These are phyloP conservation scores for Colletotrichum higginsianum DNA, from an alignment of 2,329 filamentous ascomycete species.

Conservation along the genomic window DNA sequence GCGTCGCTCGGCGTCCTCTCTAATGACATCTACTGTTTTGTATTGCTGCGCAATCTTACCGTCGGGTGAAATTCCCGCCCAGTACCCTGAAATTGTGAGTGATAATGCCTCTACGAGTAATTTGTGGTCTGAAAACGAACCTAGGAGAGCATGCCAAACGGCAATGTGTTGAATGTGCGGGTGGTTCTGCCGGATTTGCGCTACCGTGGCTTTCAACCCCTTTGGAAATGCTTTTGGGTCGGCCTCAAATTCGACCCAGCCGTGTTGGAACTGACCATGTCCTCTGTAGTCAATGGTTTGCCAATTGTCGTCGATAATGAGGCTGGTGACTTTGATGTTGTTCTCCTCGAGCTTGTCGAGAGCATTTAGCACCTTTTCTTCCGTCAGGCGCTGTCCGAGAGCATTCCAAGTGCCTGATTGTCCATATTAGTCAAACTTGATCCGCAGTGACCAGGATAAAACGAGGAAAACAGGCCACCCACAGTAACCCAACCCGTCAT, in stretches of 20 bases:
- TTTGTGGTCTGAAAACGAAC: conserved; percentile 37
- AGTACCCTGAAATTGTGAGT: conserved; percentile 72
- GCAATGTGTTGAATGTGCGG: conserved; percentile 85
- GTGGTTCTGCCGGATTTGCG: conserved; percentile 77
- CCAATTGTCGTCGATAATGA: conserved; percentile 99
- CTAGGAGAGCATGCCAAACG: conserved; percentile 91
- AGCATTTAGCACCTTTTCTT: conserved; percentile 83
- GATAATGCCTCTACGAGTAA: conserved; percentile 45
- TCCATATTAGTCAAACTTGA: conserved; percentile 24
- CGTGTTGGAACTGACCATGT: conserved; percentile 68
- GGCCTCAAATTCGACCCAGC: conserved; percentile 90
- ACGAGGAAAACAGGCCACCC: conserved; percentile 46
- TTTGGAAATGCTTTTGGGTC: conserved; percentile 83
- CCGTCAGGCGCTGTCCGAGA: conserved; percentile 85
- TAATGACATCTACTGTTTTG: conserved; percentile 76
- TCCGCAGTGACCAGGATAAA: not conserved
- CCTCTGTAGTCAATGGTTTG: conserved; percentile 77
- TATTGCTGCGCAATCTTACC: conserved; percentile 84
- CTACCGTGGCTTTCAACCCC: conserved; percentile 81
- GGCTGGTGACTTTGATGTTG: conserved; percentile 82
- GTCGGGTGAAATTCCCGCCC: conserved; percentile 86
- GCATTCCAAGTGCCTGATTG: conserved; percentile 88
- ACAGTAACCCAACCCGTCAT: conserved; percentile 94
- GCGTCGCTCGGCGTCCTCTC: conserved; percentile 62
- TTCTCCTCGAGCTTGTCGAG: conserved; percentile 79